phyloP scores from a whole-genome alignment of 1,284 basidiomycete species.

The Sutorius eximius region DNA sequence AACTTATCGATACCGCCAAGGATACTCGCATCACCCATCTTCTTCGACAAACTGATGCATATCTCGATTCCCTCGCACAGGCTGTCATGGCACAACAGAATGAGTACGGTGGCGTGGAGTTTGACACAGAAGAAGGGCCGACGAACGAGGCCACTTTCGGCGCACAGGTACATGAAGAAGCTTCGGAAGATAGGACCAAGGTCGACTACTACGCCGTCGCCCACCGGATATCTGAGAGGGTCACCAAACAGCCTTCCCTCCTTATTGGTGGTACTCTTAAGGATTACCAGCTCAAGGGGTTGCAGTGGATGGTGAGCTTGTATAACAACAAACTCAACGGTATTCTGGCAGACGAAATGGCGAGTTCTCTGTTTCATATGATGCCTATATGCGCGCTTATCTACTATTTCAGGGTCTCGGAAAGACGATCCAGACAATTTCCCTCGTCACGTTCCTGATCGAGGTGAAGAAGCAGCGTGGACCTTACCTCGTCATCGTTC shows the following conservation, averaged over 20 bases:
- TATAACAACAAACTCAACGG: conserved; percentile 99
- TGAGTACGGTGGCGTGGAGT: conserved; percentile 58
- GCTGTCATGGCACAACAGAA: conserved; percentile 95
- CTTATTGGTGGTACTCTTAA: conserved; percentile 86
- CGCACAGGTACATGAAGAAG: conserved; percentile 61
- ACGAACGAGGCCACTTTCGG: conserved; percentile 90
- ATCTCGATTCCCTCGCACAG: conserved; percentile 93
- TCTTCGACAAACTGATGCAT: conserved; percentile 91
- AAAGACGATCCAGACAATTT: conserved; percentile 96
- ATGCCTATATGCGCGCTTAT: conserved; percentile 13
- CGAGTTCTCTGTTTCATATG: conserved; percentile 35
- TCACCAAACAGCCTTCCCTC: conserved; percentile 80
- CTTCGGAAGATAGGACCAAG: conserved; percentile 71
- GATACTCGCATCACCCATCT: conserved; percentile 99
- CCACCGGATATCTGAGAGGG: conserved; percentile 89
- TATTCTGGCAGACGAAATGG: conserved; percentile 98
- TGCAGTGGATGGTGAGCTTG: conserved; percentile 98
- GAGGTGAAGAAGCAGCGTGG: conserved; percentile 90
- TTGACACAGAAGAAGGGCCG: conserved; percentile 67
- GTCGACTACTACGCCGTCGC: conserved; percentile 98
- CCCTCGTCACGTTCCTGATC: conserved; percentile 94
- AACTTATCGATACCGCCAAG: conserved; percentile 98
- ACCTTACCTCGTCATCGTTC: conserved; percentile 97
- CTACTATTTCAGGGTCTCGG: conserved; percentile 75
- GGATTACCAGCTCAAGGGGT: conserved; percentile 89